Evolutionary conservation across 2,329 filamentous ascomycete species (phyloP).

Genomic region (Pseudogymnoascus sp.): DNA sequence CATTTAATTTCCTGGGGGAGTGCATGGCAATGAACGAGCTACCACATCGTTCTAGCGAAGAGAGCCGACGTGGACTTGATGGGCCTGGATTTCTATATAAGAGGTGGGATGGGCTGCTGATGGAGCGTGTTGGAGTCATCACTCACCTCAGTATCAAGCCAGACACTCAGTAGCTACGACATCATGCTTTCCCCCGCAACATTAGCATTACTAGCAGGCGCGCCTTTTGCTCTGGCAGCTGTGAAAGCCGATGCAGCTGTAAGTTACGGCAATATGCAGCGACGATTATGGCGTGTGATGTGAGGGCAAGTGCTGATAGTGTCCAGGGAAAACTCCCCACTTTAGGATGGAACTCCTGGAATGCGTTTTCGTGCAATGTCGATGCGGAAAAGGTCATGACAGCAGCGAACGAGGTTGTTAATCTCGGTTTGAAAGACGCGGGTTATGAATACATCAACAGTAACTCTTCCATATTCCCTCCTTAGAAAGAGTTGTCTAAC

Average conservation of each 20-base stretch:
- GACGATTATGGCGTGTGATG: neutral
- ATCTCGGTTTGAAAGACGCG: constrained; percentile 40
- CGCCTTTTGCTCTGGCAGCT: neutral
- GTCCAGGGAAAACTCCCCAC: constrained; percentile 20
- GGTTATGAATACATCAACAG: constrained; percentile 51
- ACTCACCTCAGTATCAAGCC: neutral
- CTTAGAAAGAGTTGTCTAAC: constrained; percentile 1
- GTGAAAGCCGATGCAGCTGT: neutral
- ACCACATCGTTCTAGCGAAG: neutral
- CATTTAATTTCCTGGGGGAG: neutral
- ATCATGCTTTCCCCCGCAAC: neutral
- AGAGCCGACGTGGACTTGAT: neutral
- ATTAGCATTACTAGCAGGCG: neutral
- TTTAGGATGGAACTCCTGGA: constrained; percentile 45
- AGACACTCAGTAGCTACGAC: neutral
- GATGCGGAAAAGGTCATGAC: constrained; percentile 39
- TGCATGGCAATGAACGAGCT: neutral
- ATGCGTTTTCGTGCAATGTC: constrained; percentile 44
- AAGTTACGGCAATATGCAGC: neutral
- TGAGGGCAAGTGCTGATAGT: neutral
- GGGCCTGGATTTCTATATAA: neutral
- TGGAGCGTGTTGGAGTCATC: neutral
- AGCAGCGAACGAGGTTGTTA: constrained; percentile 39
- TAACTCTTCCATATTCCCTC: constrained; percentile 6
- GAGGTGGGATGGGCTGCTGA: neutral